phyloP scores from a whole-genome alignment of 164 flowering plant species.

The Piper betle region DNA sequence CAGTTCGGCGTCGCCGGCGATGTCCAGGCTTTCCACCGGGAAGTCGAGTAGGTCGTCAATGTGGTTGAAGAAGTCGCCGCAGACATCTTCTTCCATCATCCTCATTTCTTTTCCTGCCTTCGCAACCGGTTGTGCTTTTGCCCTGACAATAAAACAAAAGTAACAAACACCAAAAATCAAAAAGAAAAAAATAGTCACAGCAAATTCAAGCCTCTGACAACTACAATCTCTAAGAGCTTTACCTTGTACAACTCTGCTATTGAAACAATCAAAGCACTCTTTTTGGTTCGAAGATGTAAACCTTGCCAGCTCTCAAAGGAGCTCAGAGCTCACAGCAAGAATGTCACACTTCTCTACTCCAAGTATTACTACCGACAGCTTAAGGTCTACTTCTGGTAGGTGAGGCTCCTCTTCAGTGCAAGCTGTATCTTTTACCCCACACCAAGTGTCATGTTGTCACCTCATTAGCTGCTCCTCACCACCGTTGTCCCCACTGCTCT shows the following conservation, averaged over 20 bases:
- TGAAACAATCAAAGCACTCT: not conserved
- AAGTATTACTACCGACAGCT: not conserved
- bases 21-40: conserved; percentile 38
- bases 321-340: not conserved
- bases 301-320: conserved; percentile 1
- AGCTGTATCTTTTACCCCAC: conserved; percentile 39
- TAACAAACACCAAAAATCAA: too few relatives aligned
- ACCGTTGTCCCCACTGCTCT: conserved; percentile 6
- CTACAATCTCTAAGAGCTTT: not conserved
- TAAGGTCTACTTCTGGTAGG: conserved; percentile 30
- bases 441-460: conserved; percentile 27
- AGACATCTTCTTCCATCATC: conserved; percentile 36
- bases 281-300: too few relatives aligned
- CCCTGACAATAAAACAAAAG: too few relatives aligned
- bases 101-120: conserved; percentile 23
- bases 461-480: conserved; percentile 35
- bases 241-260: not conserved
- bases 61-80: conserved; percentile 74
- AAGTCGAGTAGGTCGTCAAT: conserved; percentile 83
- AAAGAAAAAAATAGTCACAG: too few relatives aligned
- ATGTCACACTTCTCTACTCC: not conserved
- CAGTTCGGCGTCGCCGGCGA: not conserved
- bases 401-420: conserved; percentile 55
- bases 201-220: not conserved
- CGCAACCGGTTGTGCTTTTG: not conserved